Percentiles rank a stretch among this genome's conserved stretches.
phyloP scores from a whole-genome alignment of 495 filamentous ascomycete species.

The Sordaria brevicollis region DNA sequence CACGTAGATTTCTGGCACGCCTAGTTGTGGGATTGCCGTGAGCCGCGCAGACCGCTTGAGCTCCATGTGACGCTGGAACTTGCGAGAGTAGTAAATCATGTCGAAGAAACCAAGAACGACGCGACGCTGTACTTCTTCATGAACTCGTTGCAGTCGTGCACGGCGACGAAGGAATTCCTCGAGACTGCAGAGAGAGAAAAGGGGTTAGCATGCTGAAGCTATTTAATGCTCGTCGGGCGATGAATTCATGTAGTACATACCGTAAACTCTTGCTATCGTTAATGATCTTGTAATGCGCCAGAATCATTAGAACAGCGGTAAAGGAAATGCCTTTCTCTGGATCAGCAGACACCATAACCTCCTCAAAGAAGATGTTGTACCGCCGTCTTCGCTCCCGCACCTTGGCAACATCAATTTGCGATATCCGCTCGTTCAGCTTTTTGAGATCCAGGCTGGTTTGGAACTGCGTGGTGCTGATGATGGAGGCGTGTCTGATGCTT shows the following conservation, averaged over 20 bases:
- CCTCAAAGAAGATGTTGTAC: slow-evolving; percentile 91
- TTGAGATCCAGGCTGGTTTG: slow-evolving; percentile 64
- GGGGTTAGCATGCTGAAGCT: slow-evolving; percentile 4
- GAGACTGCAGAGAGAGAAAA: slow-evolving; percentile 45
- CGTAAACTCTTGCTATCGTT: slow-evolving; percentile 91
- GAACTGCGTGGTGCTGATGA: slow-evolving; percentile 32
- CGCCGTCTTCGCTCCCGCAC: slow-evolving; percentile 63
- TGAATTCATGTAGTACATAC: slow-evolving; percentile 28
- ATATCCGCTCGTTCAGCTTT: slow-evolving; percentile 63
- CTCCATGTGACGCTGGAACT: slow-evolving; percentile 64
- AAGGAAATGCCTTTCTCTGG: slow-evolving; percentile 82
- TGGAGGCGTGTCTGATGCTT: slow-evolving; percentile 43
- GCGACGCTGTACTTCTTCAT: slow-evolving; percentile 84
- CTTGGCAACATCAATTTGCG: slow-evolving; percentile 60
- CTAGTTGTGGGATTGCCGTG: slow-evolving; percentile 67
- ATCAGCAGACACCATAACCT: slow-evolving; percentile 89
- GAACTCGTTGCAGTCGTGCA: slow-evolving; percentile 84
- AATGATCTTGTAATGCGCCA: slow-evolving; percentile 98
- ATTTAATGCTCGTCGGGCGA: not conserved
- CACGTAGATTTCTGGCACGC: slow-evolving; percentile 83
- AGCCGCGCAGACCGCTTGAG: slow-evolving; percentile 60
- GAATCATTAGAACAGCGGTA: slow-evolving; percentile 87
- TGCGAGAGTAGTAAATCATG: slow-evolving; percentile 77
- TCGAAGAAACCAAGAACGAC: slow-evolving; percentile 93
- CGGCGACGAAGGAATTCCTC: slow-evolving; percentile 93